Base-by-base conservation (phyloP, 306 rosid genomes). In the Vicia faba region DNA sequence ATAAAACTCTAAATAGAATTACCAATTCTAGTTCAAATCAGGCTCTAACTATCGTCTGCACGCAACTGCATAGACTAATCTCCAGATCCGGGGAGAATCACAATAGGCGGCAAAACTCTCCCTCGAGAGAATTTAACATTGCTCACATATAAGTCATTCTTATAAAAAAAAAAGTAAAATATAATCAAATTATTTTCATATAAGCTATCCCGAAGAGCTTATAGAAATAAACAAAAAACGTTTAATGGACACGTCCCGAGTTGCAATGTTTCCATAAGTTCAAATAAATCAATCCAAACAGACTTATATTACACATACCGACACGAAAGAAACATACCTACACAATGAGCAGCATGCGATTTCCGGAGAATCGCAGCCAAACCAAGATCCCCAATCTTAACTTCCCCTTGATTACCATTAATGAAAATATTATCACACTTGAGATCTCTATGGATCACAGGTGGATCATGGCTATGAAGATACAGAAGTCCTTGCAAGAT, bases 391-490 rank as follows among this genome's bases (percentile, higher is more conserved):
- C 98, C 98, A 64, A 92, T 92, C 85, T 92, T 92, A 51, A 92
- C 92, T 80, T 92, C 96, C 62, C 98, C 98, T 78, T 87, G 96
- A 74, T 92, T 88, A 23, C 98, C 98, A 89, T 92, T 92, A 19
- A 89, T 81, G 71, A 92, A 89, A 76, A 92, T 89, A 66, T 92
- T 92, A 73, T 92, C 98, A 77, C 96, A 92, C 75, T 92, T 92
- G 57, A 92, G 98, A 86, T 92, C 98, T 87, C 96, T 87, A 72
- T 92, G 98, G 69, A 92, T 89, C 82, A 92, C 93, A 53, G 96
- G 96, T 28, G 98, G 98, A 60, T 89, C 88, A 49, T 76, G 98
- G 80, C 88, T 87, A 78, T 92, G 98, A 28, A 92, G 91, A 83
- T 89, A 92, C 53, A 70, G 82, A 81, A 92, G 98, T 72, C 96